A percentile compares a stretch with the other conserved stretches of the same genome.
These are phyloP conservation scores for Wickerhamomyces alni DNA, from an alignment of 805 yeast species.

Conservation along the genomic window DNA sequence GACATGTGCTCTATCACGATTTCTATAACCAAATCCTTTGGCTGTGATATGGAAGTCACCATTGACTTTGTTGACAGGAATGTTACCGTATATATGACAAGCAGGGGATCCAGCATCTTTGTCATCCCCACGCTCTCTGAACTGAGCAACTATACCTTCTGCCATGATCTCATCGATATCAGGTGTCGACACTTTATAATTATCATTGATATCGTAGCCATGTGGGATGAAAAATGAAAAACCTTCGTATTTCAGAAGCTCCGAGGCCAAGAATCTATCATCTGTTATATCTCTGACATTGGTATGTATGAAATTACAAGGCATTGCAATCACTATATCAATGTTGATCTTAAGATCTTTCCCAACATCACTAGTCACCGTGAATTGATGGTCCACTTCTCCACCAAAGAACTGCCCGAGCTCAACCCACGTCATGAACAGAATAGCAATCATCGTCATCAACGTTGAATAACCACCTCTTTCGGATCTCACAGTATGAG, in stretches of 20 bases:
- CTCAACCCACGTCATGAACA: slow-evolving; percentile 77
- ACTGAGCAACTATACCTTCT: slow-evolving; percentile 63
- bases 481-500: slow-evolving; percentile 65
- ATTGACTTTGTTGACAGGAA: slow-evolving; percentile 78
- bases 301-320: slow-evolving; percentile 71
- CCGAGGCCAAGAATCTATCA: slow-evolving; percentile 75
- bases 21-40: slow-evolving; percentile 59
- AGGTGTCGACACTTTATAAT: slow-evolving; percentile 46
- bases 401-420: slow-evolving; percentile 85
- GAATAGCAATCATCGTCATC: slow-evolving; percentile 50
- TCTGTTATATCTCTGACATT: slow-evolving; percentile 72
- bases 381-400: slow-evolving; percentile 66
- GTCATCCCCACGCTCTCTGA: slow-evolving; percentile 35
- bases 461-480: slow-evolving; percentile 76
- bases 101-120: slow-evolving; percentile 54
- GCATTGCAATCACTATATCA: slow-evolving; percentile 78
- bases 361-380: slow-evolving; percentile 58
- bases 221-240: slow-evolving; percentile 49
- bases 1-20: slow-evolving; percentile 33
- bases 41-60: slow-evolving; percentile 87
- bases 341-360: slow-evolving; percentile 63
- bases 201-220: slow-evolving; percentile 38
- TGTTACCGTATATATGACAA: slow-evolving; percentile 79
- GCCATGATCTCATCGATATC: slow-evolving; percentile 62
- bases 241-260: slow-evolving; percentile 67